Base-by-base conservation (phyloP, 2,329 filamentous ascomycete genomes). In the Paraconiothyrium sp. region DNA sequence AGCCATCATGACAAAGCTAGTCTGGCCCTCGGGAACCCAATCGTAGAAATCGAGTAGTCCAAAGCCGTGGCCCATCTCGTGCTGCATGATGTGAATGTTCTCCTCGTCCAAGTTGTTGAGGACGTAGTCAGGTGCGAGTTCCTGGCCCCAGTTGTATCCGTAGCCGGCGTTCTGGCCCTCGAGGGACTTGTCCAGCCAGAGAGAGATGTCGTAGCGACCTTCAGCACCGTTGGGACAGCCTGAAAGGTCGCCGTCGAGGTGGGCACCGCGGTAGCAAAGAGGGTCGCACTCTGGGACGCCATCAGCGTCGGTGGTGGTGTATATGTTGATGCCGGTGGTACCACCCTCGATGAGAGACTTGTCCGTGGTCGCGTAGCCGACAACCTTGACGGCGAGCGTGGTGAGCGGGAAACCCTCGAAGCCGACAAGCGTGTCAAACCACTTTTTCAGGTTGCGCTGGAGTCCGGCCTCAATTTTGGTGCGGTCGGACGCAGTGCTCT, bases 181-280 rank as follows among this genome's bases (percentile, higher is more conserved):
- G 60, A 84, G 75, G 3, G 79, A 80, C 35, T 81, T 75, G 0
- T 82, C 83, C n/a, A 84, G 74, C 82, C 82, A 83, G 34, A 84
- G 76, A 5, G 62, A 64, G 54, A 70, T 68, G 46, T 68, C 70
- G 65, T 82, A 84, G 67, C 82, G 80, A 22, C 74, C 71, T 14
- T 68, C 72, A 1, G 74, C 75, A 24, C 80, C 79, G 22, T 74
- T 78, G 0, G 79, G 71, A 60, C 82, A 83, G 34, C 72, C 64
- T 60, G 68, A 72, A 66, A 83, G 80, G 58, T 82, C 75, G 11
- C 73, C 73, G 46, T 82, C 72, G 59, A 81, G 77, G 69, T 84
- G 79, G 67, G 79, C 79, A 68, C 78, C 80, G 48, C 81, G 79
- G 41, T 80, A 80, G 63, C 82, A 84, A 14, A 74, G 68, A 30